Evolutionary conservation across 2,329 filamentous ascomycete genomes (phyloP).

Genomic region (Epicoccum nigrum): DNA sequence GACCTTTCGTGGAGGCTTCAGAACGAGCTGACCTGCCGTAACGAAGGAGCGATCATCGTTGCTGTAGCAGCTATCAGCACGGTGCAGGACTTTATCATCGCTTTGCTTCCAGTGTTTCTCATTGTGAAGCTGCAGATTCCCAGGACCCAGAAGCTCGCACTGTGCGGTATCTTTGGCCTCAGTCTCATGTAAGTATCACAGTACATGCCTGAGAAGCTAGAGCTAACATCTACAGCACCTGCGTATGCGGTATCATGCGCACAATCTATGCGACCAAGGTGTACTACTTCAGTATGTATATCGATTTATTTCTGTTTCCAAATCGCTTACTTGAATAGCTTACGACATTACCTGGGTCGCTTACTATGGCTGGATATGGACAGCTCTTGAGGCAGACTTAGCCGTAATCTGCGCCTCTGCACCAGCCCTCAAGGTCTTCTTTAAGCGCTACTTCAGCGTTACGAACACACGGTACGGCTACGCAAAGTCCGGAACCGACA

Average conservation of each 20-base stretch:
- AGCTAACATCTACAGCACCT: slow-evolving; percentile 29
- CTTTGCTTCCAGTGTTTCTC: slow-evolving; percentile 51
- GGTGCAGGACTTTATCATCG: slow-evolving; percentile 50
- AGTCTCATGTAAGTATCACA: slow-evolving; percentile 49
- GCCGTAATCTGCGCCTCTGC: slow-evolving; percentile 52
- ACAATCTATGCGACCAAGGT: slow-evolving; percentile 46
- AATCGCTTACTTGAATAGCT: slow-evolving; percentile 16
- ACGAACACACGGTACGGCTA: slow-evolving; percentile 18
- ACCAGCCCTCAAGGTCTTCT: slow-evolving; percentile 53
- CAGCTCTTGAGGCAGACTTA: slow-evolving; percentile 50
- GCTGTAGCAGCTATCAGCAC: slow-evolving; percentile 48
- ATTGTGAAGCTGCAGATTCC: slow-evolving; percentile 54
- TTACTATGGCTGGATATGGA: slow-evolving; percentile 50
- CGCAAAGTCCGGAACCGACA: slow-evolving; percentile 5
- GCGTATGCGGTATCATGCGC: slow-evolving; percentile 45
- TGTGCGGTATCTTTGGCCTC: slow-evolving; percentile 53
- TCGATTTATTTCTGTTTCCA: not conserved
- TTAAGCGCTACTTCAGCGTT: slow-evolving; percentile 48
- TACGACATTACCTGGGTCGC: slow-evolving; percentile 52
- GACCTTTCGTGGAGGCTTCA: slow-evolving; percentile 40
- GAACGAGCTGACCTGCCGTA: slow-evolving; percentile 43
- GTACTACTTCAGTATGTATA: slow-evolving; percentile 33
- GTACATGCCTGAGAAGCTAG: not conserved
- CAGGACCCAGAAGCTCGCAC: slow-evolving; percentile 50
- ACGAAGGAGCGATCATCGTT: slow-evolving; percentile 49